Evolutionary conservation across 805 yeast species (phyloP), one percentile per base, ranked within the genome.

Genomic region (Pichia pseudocactophila): DNA sequence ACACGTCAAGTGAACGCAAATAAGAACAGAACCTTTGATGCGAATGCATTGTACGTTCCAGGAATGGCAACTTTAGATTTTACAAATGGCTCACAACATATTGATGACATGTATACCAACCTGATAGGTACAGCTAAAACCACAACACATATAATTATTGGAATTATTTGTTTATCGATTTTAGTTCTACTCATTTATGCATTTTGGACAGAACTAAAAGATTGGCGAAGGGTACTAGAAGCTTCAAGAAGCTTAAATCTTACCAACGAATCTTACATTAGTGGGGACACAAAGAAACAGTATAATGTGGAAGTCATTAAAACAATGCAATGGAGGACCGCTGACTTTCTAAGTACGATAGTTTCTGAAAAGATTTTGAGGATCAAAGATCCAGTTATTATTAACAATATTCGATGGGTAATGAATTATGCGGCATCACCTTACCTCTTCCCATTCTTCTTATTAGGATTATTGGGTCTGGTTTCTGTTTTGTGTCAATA

Each of bases 381-480:
- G 7, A 45, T 54, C 4, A 40, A 45, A 27, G 42, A 51, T 27
- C 39, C 47, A 13, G 34, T 41, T 11, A 50, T 33, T 12, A 42
- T 41, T 32, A 41, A 51, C 48, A 56, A 49, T 45, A 42, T 50
- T 8, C 34, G 52, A 43, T 78, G 82, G 82, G 41, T 67, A 13
- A 40, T 73, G 1, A 65, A 64, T 35, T 80, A 80, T 55, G 49
- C 71, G n/a, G 57, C 75, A 2, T 73, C 87, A 1, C 62, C 69
- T 2, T 67, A 74, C 11, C 73, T 89, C 0, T 43, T 71, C 1
- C 51, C 70, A 0, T 52, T 80, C 0, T 54, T 85, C 1, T 58
- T 72, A 1, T 48, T 85, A 1, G 83, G 82, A 0, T 5, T 80
- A 0, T 61, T 73, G 13, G 92, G 92, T 0, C 41, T 82, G 0